Conservation (phyloP, 1,139 yeast genomes). For the Debaryomycetaceae sp. region DNA sequence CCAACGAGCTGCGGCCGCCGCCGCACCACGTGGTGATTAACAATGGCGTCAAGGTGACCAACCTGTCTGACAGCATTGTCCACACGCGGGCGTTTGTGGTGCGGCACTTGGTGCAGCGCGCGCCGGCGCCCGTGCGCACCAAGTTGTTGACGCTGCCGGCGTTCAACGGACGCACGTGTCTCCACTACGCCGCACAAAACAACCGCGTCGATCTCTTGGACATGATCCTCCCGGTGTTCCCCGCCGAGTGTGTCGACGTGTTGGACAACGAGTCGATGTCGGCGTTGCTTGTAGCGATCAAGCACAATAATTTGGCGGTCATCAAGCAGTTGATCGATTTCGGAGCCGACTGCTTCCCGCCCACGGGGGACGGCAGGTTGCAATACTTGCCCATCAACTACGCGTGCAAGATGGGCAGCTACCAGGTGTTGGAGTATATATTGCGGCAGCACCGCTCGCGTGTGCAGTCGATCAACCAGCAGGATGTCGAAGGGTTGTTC, state of each 20-base stretch:
- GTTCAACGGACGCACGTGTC: slow-evolving; percentile 74
- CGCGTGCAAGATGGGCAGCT: slow-evolving; percentile 85
- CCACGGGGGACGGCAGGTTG: slow-evolving; percentile 42
- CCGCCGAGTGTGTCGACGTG: slow-evolving; percentile 39
- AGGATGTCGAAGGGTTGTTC: slow-evolving; percentile 82
- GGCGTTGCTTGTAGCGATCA: slow-evolving; percentile 76
- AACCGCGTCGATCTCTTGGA: slow-evolving; percentile 55
- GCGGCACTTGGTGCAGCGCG: slow-evolving; percentile 26
- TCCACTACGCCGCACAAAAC: slow-evolving; percentile 82
- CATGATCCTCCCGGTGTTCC: slow-evolving; percentile 37
- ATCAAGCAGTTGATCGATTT: slow-evolving; percentile 39
- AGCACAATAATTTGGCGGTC: slow-evolving; percentile 56
- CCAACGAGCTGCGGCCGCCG: slow-evolving; percentile 20
- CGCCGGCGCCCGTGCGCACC: slow-evolving; percentile 16
- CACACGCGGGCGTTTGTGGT: slow-evolving; percentile 40
- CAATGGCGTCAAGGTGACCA: slow-evolving; percentile 43
- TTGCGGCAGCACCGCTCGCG: slow-evolving; percentile 28
- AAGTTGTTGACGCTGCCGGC: slow-evolving; percentile 43
- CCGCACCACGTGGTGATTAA: slow-evolving; percentile 32
- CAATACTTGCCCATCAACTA: slow-evolving; percentile 80
- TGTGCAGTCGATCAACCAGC: slow-evolving; percentile 35
- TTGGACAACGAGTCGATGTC: slow-evolving; percentile 74
- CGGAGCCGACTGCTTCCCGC: slow-evolving; percentile 58
- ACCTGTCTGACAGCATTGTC: slow-evolving; percentile 37
- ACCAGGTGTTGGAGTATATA: slow-evolving; percentile 62